Percentiles rank a stretch among this genome's conserved stretches.
phyloP scores from a whole-genome alignment of 306 rosid genomes.

The Acacia crassicarpa region DNA sequence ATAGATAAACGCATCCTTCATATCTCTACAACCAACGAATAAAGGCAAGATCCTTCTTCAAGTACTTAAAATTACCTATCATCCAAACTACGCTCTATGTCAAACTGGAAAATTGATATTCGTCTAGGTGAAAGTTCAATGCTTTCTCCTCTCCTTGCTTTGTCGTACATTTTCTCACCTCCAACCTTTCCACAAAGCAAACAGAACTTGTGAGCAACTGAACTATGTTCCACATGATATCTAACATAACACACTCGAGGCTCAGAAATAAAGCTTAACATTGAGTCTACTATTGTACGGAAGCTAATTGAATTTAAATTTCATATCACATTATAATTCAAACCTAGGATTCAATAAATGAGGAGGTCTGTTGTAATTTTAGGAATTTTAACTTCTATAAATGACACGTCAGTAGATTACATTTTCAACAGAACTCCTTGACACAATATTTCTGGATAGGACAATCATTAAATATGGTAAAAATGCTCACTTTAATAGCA shows the following conservation, averaged over 20 bases:
- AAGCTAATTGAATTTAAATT: slow-evolving; percentile 6
- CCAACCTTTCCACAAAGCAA: slow-evolving; percentile 66
- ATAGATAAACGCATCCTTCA: not conserved
- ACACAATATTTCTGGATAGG: not conserved
- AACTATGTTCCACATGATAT: slow-evolving; percentile 16
- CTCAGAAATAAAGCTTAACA: not conserved
- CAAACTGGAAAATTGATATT: slow-evolving; percentile 85
- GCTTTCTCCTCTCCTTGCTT: slow-evolving; percentile 98
- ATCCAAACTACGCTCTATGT: slow-evolving; percentile 87
- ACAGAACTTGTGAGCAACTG: slow-evolving; percentile 31
- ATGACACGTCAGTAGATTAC: too few species aligned
- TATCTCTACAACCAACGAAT: not conserved
- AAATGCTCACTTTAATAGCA: slow-evolving; percentile 83
- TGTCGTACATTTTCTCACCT: slow-evolving; percentile 94
- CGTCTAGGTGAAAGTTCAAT: slow-evolving; percentile 91
- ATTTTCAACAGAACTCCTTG: not conserved
- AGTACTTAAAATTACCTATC: slow-evolving; percentile 59
- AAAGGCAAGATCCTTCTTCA: not conserved
- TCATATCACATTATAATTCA: not conserved
- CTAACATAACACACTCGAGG: not conserved
- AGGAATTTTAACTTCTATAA: not conserved
- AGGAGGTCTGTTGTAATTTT: not conserved
- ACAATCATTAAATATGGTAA: not conserved
- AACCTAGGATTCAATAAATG: not conserved
- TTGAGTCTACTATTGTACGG: slow-evolving; percentile 9